Evolutionary conservation across 2,329 filamentous ascomycete species (phyloP), one percentile per base, ranked within the genome.

Genomic region (Zarea fungicola): DNA sequence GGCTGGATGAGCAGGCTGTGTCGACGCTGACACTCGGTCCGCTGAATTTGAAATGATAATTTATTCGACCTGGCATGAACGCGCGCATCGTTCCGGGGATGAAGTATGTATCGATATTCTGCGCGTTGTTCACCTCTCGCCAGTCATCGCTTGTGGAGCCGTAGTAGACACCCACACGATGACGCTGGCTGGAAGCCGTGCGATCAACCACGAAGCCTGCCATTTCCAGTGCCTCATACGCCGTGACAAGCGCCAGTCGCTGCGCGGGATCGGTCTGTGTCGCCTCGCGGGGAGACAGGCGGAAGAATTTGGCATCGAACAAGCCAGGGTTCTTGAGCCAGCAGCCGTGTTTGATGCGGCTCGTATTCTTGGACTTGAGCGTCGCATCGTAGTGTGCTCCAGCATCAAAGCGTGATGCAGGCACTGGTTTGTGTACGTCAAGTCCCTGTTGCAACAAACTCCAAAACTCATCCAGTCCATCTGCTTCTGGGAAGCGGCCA

Each of bases 81-180:
- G 75, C 77, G 16, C 78, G 65, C 6, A 65, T 63, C 23, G 70
- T 70, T 18, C 76, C 76, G 0, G 77, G 71, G 37, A 81, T 75
- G 55, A 65, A 77, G 57, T 81, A 80, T 0, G 75, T 78, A 48
- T 73, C 71, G n/a, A 81, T 70, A 6, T 87, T 81, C 59, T 90
- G 83, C 0, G 79, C 78, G 9, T 78, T 80, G 61, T 90, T 90
- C 50, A 87, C 81, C 78, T 90, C 87, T 68, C 83, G 76, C 77
- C 83, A 91, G 60, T 91, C 87, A 53, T 90, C 84, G 44, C 83
- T 87, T 1, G 86, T 86, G 60, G 86, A 81, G 22, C 86, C 87
- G 53, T 87, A 89, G 60, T 87, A 91, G 0, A 82, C 84, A 31
- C 85, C 87, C 29, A 89, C 81, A 0, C 73, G 65, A n/a, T 69